Evolutionary conservation across 1,284 basidiomycete genomes (phyloP), one percentile per base, ranked within the genome.

Genomic region (Malassezia dermatis): DNA sequence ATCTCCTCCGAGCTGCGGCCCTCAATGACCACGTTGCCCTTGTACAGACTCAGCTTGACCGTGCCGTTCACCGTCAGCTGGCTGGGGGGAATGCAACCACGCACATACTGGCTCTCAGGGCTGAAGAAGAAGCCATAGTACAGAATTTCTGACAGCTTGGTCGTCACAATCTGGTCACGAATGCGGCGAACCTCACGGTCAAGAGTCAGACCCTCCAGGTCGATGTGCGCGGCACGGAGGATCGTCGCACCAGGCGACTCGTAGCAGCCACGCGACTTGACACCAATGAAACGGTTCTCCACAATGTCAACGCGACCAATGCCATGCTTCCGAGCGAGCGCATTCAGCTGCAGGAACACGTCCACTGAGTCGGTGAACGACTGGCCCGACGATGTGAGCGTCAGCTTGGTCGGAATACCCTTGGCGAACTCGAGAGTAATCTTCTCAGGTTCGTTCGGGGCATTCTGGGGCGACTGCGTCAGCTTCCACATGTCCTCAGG

Each of bases 401-500:
- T 63, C 48, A 69, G 64, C 54, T 67, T 65, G 50, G 58, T 54
- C 11, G 71, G 93, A 34, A 96, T 79, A 67, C 91, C 93, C 62
- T 80, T 80, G 72, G 82, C 80, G 78, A 94, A 98, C 52, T 69
- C 59, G 59, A 74, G 67, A 35, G 58, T 73, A 75, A 98, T 83
- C 45, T 80, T 81, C 73, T 96, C 88, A 28, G 90, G 86, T 6
- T 80, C 80, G 42, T 80, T 77, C 15, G 93, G 90, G 5, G 93
- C 89, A 53, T 84, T 77, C 72, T 89, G 84, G 50, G 89, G 86
- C 30, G 86, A 81, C 61, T 81, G 81, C 61, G 89, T 96, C 65
- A 98, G 84, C 78, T 95, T 96, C 93, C 94, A 99, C 93, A 99
- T 99, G 80, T 98, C 93, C n/a, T 78, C 77, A 27, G 93, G 93